Base-by-base conservation (phyloP, 2,329 filamentous ascomycete species). In the Gaeumannomyces tritici region DNA sequence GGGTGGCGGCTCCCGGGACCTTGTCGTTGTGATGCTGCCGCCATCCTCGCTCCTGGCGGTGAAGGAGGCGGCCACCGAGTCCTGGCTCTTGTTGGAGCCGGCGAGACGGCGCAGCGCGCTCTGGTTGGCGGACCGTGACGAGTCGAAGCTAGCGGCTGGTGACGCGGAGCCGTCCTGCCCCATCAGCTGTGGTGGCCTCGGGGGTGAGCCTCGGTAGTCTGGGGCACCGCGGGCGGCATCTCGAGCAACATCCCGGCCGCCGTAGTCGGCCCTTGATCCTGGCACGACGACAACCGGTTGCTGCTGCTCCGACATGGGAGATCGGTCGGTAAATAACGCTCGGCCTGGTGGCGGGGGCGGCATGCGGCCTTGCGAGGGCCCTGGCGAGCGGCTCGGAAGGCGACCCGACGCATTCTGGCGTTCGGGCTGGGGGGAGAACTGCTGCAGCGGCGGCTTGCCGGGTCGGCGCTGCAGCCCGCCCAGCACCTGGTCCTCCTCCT, bases 401-500 rank as follows among this genome's bases (percentile, higher is more conserved):
- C 26, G 56, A 29, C 7, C 5, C 21, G 27, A 11, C 4, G 24
- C 27, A 27, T 24, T 27, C 54, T 27, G 26, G 26, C n/a, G 55
- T 4, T 29, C 24, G 27, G 60, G 54, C 31, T 61, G 60, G 18
- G 60, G 60, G 3, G 60, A 61, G 31, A 61, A 61, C 47, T 60
- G 62, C 27, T 42, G 65, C 51, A 66, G 70, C 33, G 66, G 65
- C 60, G 70, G 69, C 9, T 71, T 74, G 13, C 74, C 31, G 67
- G 73, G 26, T 73, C 77, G 77, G 59, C 79, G 66, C 61, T 71
- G 67, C 31, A 4, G 70, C 79, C 59, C 80, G 78, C 56, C 89
- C 89, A 42, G 89, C 78, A 98, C 83, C 68, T 88, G 82, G 61
- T 93, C 90, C 64, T 89, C 79, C 75, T 97, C 92, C 64, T 83